Evolutionary conservation across 1,284 basidiomycete species (phyloP).

Genomic region (Boletus calvinii): DNA sequence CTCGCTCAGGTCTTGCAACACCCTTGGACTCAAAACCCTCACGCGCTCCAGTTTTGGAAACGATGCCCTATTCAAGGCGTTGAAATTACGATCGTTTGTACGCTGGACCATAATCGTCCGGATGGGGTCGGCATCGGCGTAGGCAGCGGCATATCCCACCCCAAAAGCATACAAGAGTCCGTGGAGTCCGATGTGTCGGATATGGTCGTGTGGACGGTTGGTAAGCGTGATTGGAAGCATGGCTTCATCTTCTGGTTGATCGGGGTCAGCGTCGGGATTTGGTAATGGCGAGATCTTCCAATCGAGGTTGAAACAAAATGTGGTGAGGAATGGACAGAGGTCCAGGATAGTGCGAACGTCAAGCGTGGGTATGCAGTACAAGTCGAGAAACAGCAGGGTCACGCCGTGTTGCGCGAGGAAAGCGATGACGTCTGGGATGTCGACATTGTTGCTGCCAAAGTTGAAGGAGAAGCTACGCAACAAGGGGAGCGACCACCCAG

Average conservation of each 20-base stretch:
- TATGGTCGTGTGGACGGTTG: conserved; percentile 51
- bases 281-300: conserved; percentile 49
- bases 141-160: conserved; percentile 47
- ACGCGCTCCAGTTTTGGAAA: conserved; percentile 62
- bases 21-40: conserved; percentile 51
- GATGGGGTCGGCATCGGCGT: conserved; percentile 43
- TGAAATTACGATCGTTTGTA: conserved; percentile 65
- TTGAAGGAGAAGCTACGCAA: conserved; percentile 57
- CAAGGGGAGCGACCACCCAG: conserved; percentile 61
- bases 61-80: conserved; percentile 49
- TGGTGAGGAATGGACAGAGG: conserved; percentile 56
- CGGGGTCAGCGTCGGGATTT: conserved; percentile 28
- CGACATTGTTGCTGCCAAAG: conserved; percentile 42
- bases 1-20: conserved; percentile 57
- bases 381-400: conserved; percentile 58
- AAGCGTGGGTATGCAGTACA: conserved; percentile 55
- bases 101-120: conserved; percentile 47
- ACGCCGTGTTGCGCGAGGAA: conserved; percentile 60
- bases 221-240: conserved; percentile 39
- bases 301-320: conserved; percentile 70
- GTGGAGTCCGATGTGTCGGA: conserved; percentile 66
- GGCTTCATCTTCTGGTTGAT: conserved; percentile 31
- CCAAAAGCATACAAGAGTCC: conserved; percentile 68
- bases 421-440: conserved; percentile 56
- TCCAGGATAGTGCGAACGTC: conserved; percentile 58